Base-by-base conservation (phyloP, 2,329 filamentous ascomycete species). In the Aspergillus sojae region DNA sequence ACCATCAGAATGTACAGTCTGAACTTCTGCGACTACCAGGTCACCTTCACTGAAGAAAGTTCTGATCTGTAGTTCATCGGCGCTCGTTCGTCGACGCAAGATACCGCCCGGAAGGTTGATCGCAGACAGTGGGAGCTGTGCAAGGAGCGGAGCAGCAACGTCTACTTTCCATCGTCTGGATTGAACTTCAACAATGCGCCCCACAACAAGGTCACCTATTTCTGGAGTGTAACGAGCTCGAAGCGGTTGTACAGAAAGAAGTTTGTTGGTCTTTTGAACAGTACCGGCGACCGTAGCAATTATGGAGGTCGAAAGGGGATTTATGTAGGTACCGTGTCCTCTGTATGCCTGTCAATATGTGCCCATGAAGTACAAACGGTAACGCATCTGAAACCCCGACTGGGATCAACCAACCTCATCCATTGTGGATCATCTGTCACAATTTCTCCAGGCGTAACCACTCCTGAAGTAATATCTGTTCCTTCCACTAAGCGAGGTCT, bases 11-110 rank as follows among this genome's bases (percentile, higher is more conserved):
- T 93, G 92, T 60, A 99, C 83, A 70, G 88, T 88, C 84, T 99
- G 95, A 60, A 99, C 95, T 81, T 99, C 95, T 1, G 95, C 95
- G 21, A 98, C 92, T 19, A 99, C 82, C 58, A 99, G 81, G 76
- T 99, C 95, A 14, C 95, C 95, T 79, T 99, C 95, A 60, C 91
- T 89, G 81, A 99, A 98, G 80, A 97, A 99, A n/a, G 89, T 92
- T 57, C 95, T 88, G 79, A 99, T 98, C 80, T 98, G 95, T 72
- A 99, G 85, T 82, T 98, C 95, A 78, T 99, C 95, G 19, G 95
- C 96, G 73, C 94, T 94, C 32, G 95, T 99, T 68, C 95, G 86
- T 75, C 94, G 91, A 63, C 95, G 88, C 72, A 97, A 84, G 68
- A 97, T 96, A 39, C 95, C 95, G 62, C 95, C 95, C 0, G 95